Evolutionary conservation across 148 eudicot genomes (phyloP).

Genomic region (Selenicereus undatus): DNA sequence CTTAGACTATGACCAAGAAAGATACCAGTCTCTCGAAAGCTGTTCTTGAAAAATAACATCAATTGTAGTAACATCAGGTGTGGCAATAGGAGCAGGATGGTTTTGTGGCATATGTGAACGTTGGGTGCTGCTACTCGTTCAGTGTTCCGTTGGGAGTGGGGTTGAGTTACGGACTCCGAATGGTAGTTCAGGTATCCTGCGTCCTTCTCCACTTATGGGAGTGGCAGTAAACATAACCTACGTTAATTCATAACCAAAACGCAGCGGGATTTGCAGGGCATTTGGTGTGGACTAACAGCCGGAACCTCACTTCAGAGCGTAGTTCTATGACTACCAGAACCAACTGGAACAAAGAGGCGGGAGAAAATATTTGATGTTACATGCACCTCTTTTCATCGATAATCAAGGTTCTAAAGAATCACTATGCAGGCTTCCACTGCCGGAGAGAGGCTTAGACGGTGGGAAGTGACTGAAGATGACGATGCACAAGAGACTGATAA

Average conservation of each 20-base stretch:
- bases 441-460: conserved; percentile 41
- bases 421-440: conserved; percentile 51
- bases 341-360: conserved; percentile 51
- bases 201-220: background rate
- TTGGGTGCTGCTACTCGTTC: conserved; percentile 50
- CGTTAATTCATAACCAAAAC: background rate
- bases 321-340: conserved; percentile 35
- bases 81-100: conserved; percentile 67
- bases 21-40: too few relatives aligned
- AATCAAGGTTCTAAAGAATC: background rate
- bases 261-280: conserved; percentile 35
- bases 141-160: conserved; percentile 46
- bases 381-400: background rate
- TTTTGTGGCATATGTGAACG: conserved; percentile 48
- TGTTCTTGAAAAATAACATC: too few relatives aligned
- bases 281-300: conserved; percentile 51
- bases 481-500: background rate
- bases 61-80: background rate
- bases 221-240: background rate
- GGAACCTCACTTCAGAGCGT: conserved; percentile 45
- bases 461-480: conserved; percentile 34
- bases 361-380: background rate
- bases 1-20: too few relatives aligned
- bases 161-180: conserved; percentile 24
- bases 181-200: conserved; percentile 37